Conservation (phyloP, 768 basidiomycete species). For the Kwoniella dendrophila region DNA sequence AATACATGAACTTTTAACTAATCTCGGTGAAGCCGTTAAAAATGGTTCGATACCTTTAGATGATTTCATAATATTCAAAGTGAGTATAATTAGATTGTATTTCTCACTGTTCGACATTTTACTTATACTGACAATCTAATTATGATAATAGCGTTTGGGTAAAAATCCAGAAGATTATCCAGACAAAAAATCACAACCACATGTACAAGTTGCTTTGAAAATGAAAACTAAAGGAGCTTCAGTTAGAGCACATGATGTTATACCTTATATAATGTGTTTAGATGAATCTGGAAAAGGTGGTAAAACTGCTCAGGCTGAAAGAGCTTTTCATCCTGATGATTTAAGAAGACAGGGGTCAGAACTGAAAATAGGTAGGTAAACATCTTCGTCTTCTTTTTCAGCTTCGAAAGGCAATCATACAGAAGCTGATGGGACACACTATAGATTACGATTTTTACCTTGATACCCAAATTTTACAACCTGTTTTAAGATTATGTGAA, state of each 20-base stretch:
- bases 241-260: slow-evolving; percentile 85
- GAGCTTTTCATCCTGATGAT: slow-evolving; percentile 92
- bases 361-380: slow-evolving; percentile 69
- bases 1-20: slow-evolving; percentile 86
- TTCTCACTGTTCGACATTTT: too few species aligned
- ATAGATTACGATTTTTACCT: slow-evolving; percentile 91
- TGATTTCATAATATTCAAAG: slow-evolving; percentile 94
- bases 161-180: slow-evolving; percentile 98
- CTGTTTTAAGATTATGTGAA: slow-evolving; percentile 91
- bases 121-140: neutral
- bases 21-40: slow-evolving; percentile 75
- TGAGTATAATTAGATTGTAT: slow-evolving; percentile 50
- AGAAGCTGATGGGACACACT: neutral
- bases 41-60: slow-evolving; percentile 79
- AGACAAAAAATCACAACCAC: slow-evolving; percentile 90
- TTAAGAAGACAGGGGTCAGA: slow-evolving; percentile 68
- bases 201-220: slow-evolving; percentile 91
- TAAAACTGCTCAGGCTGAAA: slow-evolving; percentile 80
- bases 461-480: slow-evolving; percentile 86
- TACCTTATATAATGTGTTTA: slow-evolving; percentile 91
- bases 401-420: neutral
- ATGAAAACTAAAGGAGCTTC: slow-evolving; percentile 81
- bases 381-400: neutral
- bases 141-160: slow-evolving; percentile 71
- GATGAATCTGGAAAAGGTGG: slow-evolving; percentile 67